Evolutionary conservation across 78 protist genomes (phyloP).

Genomic region (Dictyostelium intermedium): DNA sequence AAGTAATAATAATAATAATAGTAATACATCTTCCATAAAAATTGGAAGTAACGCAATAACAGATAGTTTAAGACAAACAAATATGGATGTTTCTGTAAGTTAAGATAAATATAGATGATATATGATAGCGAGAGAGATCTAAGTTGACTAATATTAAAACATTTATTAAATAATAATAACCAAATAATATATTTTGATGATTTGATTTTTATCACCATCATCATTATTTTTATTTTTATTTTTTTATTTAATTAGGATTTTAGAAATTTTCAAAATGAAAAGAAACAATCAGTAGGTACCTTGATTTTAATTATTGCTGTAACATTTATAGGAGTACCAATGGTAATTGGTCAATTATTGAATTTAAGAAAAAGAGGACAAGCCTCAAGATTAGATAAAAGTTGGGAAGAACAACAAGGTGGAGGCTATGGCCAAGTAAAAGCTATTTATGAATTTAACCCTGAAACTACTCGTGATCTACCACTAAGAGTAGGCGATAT

Average conservation of each 20-base stretch:
- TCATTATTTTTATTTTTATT: neutral
- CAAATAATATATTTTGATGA: neutral
- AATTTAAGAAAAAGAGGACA: constrained; percentile 11
- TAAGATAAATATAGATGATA: neutral
- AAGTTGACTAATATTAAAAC: neutral
- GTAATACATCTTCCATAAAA: constrained; percentile 1
- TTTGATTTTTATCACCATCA: too few species aligned
- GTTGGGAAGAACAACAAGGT: constrained; percentile 10
- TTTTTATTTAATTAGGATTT: neutral
- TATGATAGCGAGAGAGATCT: neutral
- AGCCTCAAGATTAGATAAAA: constrained; percentile 19
- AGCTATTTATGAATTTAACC: constrained; percentile 42
- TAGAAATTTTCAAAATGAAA: constrained; percentile 34
- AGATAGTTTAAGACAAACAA: neutral
- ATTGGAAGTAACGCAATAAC: neutral
- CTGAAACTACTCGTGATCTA: constrained; percentile 42
- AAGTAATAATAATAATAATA: neutral
- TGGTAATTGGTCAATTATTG: constrained; percentile 67
- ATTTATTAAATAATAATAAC: neutral
- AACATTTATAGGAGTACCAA: constrained; percentile 70
- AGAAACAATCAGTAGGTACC: constrained; percentile 20
- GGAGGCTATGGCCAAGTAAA: neutral
- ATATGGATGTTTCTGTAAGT: neutral
- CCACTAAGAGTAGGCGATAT: constrained; percentile 14
- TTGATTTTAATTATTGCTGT: constrained; percentile 54